A percentile compares a stretch with the other conserved stretches of the same genome.
Evolutionary conservation across 202 grass and related monocot genomes (phyloP).

Genomic region (Elaeis oleifera): DNA sequence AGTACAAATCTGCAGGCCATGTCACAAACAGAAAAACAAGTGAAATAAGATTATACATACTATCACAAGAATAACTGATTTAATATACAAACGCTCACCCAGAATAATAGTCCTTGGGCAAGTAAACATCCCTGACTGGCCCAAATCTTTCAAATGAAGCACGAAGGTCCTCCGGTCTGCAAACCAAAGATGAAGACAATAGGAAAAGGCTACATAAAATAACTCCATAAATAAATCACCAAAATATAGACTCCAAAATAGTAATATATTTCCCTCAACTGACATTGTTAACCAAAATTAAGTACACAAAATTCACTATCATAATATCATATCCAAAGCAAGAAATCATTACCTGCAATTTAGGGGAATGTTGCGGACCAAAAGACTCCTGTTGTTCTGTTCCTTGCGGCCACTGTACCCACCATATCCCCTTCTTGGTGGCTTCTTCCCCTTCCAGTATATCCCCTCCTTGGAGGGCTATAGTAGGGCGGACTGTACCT

Average conservation of each 20-base stretch:
- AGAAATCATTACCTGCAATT: constrained; percentile 51
- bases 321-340: background rate
- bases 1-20: too few species aligned
- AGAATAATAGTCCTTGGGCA: constrained; percentile 86
- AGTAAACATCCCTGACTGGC: constrained; percentile 92
- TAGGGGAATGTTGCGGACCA: constrained; percentile 92
- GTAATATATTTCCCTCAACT: too few species aligned
- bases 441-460: constrained; percentile 66
- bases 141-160: constrained; percentile 97
- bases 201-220: background rate
- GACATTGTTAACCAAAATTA: background rate
- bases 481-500: constrained; percentile 17
- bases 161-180: constrained; percentile 73
- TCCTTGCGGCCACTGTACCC: constrained; percentile 44
- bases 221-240: too few species aligned
- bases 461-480: constrained; percentile 31
- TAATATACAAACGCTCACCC: constrained; percentile 42
- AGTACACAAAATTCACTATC: background rate
- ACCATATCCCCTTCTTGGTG: constrained; percentile 47
- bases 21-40: too few species aligned
- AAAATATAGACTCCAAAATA: too few species aligned
- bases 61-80: background rate
- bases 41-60: background rate
- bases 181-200: background rate
- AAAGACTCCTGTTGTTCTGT: constrained; percentile 51